Evolutionary conservation across 2,329 filamentous ascomycete genomes (phyloP).

Genomic region (Aaosphaeria pasadenensis): DNA sequence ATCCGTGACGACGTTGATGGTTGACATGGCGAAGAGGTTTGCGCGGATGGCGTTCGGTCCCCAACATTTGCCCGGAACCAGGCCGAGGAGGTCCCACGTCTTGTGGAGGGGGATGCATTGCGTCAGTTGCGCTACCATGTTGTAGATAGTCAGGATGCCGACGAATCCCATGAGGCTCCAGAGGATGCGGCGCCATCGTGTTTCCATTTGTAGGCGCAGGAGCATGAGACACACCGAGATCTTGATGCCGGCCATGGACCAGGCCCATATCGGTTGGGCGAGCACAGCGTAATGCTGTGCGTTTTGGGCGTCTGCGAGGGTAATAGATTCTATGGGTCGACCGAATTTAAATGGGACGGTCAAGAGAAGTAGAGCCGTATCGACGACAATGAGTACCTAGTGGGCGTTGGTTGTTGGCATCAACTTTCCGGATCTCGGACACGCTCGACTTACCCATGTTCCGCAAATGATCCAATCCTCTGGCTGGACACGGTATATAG

Average conservation of each 20-base stretch:
- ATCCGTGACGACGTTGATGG: slow-evolving; percentile 13
- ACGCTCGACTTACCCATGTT: slow-evolving; percentile 4
- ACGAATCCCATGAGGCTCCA: slow-evolving; percentile 13
- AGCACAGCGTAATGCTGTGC: slow-evolving; percentile 1
- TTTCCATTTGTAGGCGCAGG: slow-evolving; percentile 11
- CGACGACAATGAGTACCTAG: slow-evolving; percentile 4
- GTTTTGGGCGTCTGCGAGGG: slow-evolving; percentile 2
- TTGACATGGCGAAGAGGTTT: slow-evolving; percentile 9
- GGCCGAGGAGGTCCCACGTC: slow-evolving; percentile 11
- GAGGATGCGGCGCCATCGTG: slow-evolving; percentile 11
- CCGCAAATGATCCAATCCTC: slow-evolving; percentile 6
- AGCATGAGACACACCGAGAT: slow-evolving; percentile 15
- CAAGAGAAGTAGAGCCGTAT: slow-evolving; percentile 4
- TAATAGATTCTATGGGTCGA: not conserved
- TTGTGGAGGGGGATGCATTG: slow-evolving; percentile 15
- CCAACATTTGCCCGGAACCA: slow-evolving; percentile 11
- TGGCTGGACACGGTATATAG: slow-evolving; percentile 2
- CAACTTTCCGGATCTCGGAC: not conserved
- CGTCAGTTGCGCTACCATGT: slow-evolving; percentile 9
- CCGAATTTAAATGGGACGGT: slow-evolving; percentile 5
- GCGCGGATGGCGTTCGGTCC: slow-evolving; percentile 2
- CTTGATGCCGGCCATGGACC: slow-evolving; percentile 15
- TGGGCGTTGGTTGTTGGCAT: not conserved
- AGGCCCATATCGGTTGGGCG: slow-evolving; percentile 13
- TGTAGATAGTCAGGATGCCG: slow-evolving; percentile 10